A percentile compares a stretch with the other conserved stretches of the same genome.
Evolutionary conservation across 176 grass and related monocot species (phyloP).

Genomic region (Triticum dicoccoides): DNA sequence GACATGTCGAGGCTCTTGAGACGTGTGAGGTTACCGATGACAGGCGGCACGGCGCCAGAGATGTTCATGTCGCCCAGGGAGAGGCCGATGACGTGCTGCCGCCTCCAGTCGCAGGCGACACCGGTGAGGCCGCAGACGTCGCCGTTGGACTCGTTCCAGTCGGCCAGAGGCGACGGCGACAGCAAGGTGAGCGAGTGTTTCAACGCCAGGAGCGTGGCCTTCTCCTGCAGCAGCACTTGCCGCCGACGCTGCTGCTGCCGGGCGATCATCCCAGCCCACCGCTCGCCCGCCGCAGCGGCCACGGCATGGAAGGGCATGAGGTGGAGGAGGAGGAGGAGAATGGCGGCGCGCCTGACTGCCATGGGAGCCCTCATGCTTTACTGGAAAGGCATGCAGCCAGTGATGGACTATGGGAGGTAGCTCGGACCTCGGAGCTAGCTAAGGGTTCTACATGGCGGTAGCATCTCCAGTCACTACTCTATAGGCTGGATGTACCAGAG

Average conservation of each 20-base stretch:
- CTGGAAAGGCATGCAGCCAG: background rate
- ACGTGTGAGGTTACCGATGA: constrained; percentile 42
- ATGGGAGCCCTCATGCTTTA: constrained; percentile 39
- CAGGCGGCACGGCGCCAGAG: constrained; percentile 20
- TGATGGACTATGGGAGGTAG: constrained; percentile 3
- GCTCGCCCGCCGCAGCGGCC: background rate
- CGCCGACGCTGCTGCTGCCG: background rate
- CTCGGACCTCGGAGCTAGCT: background rate
- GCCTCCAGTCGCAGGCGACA: constrained; percentile 50
- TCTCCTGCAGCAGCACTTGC: constrained; percentile 43
- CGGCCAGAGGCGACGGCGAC: constrained; percentile 23
- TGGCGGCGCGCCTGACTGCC: constrained; percentile 19
- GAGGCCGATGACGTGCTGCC: constrained; percentile 43
- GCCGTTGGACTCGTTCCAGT: constrained; percentile 71
- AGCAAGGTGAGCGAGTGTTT: constrained; percentile 36
- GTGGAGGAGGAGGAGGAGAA: constrained; percentile 30
- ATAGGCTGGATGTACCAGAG: background rate
- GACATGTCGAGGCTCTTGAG: constrained; percentile 52
- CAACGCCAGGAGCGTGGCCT: constrained; percentile 57
- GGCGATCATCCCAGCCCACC: background rate
- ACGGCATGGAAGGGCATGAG: constrained; percentile 12
- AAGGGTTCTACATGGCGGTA: background rate
- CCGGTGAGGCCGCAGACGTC: constrained; percentile 59
- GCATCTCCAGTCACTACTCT: background rate
- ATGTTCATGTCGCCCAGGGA: constrained; percentile 21